Percentiles rank a stretch among this genome's conserved stretches.
Evolutionary conservation across 2,329 filamentous ascomycete species (phyloP).

Genomic region (Nothophaeocryptopus gaeumannii): DNA sequence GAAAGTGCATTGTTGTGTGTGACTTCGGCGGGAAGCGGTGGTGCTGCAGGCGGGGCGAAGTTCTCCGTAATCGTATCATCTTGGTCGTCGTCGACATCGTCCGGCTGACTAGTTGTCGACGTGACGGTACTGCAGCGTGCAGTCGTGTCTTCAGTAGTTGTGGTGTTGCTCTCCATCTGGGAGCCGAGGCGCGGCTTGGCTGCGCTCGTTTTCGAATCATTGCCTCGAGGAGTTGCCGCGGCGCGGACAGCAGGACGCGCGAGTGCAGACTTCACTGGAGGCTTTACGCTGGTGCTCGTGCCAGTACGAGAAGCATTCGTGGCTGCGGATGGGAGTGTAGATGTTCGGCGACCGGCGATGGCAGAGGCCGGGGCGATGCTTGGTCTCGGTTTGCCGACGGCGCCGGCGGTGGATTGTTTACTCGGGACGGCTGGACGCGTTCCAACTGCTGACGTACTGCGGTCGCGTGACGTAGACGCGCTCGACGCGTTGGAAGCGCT

Average conservation of each 20-base stretch:
- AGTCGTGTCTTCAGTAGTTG: slow-evolving; percentile 26
- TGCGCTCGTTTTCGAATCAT: slow-evolving; percentile 77
- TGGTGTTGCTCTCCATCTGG: slow-evolving; percentile 17
- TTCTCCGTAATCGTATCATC: slow-evolving; percentile 24
- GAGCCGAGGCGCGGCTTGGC: slow-evolving; percentile 20
- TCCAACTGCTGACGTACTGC: slow-evolving; percentile 57
- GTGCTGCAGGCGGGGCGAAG: slow-evolving; percentile 33
- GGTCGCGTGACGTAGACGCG: slow-evolving; percentile 60
- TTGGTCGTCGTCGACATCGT: slow-evolving; percentile 23
- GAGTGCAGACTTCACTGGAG: slow-evolving; percentile 19
- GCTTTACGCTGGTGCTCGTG: slow-evolving; percentile 8
- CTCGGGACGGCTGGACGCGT: slow-evolving; percentile 37
- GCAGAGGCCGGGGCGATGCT: slow-evolving; percentile 48
- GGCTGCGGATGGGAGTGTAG: slow-evolving; percentile 35
- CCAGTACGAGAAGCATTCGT: slow-evolving; percentile 7
- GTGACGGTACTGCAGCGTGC: slow-evolving; percentile 22
- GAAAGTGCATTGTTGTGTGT: slow-evolving; percentile 22
- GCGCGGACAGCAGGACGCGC: slow-evolving; percentile 14
- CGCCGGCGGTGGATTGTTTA: slow-evolving; percentile 26
- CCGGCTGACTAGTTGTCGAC: slow-evolving; percentile 21
- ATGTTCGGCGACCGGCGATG: slow-evolving; percentile 30
- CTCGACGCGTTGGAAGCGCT: slow-evolving; percentile 56
- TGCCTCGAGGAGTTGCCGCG: slow-evolving; percentile 31
- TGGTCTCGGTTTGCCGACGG: slow-evolving; percentile 53
- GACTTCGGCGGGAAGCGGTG: slow-evolving; percentile 25